Evolutionary conservation across 2,329 filamentous ascomycete genomes (phyloP).

Genomic region (Rutstroemia sydowiana): DNA sequence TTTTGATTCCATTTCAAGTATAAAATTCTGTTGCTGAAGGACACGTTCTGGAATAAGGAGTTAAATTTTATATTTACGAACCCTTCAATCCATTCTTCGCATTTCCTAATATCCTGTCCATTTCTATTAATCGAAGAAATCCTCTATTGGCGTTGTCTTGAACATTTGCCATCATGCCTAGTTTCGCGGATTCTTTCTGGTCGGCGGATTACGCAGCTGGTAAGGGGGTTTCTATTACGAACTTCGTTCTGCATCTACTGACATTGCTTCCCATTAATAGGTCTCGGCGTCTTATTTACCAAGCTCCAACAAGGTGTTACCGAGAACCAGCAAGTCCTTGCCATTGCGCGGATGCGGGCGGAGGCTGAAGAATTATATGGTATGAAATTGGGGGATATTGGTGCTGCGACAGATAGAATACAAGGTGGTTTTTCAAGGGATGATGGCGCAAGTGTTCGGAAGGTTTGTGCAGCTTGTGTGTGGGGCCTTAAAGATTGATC

Average conservation of each 20-base stretch:
- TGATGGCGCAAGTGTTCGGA: slow-evolving; percentile 91
- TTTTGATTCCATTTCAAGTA: neutral
- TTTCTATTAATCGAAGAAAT: neutral
- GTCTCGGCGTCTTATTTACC: slow-evolving; percentile 86
- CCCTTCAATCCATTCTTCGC: no score
- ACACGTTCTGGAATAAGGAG: no score
- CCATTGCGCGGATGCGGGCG: slow-evolving; percentile 85
- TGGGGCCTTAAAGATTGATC: neutral
- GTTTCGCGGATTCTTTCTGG: slow-evolving; percentile 97
- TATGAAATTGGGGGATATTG: slow-evolving; percentile 71
- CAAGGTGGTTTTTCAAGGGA: slow-evolving; percentile 79
- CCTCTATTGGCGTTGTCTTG: neutral
- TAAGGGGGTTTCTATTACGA: slow-evolving; percentile 34
- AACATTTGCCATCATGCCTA: slow-evolving; percentile 46
- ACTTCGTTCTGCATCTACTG: neutral
- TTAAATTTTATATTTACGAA: no score
- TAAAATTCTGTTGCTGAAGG: neutral
- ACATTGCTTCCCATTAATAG: slow-evolving; percentile 31
- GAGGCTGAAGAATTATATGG: slow-evolving; percentile 92
- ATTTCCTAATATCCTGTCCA: no score
- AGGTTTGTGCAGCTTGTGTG: slow-evolving; percentile 61
- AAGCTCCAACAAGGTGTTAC: slow-evolving; percentile 95
- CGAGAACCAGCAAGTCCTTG: slow-evolving; percentile 91
- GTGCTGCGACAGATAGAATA: slow-evolving; percentile 73
- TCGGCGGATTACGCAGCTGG: slow-evolving; percentile 94